Evolutionary conservation across 2,329 filamentous ascomycete species (phyloP), one percentile per base, ranked within the genome.

Genomic region (Epichloe elymi): DNA sequence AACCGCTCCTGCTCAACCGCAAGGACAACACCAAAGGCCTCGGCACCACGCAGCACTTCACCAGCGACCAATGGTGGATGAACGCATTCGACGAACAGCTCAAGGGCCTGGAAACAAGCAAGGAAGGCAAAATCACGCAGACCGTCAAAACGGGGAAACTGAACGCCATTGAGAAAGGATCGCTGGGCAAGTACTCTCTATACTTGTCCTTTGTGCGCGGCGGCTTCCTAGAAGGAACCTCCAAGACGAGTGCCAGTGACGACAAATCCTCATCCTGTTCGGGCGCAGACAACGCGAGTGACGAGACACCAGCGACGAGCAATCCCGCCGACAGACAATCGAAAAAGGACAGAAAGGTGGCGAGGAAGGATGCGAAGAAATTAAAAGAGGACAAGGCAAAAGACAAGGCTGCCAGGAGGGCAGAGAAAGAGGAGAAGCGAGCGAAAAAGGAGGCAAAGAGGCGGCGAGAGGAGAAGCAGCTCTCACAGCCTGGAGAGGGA

Each of bases 1-100:
- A 86, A 59, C 91, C 91, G 5, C 77, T 97, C 30, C 80, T 95
- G 38, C 78, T 95, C 51, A 82, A 85, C 53, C 84, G 86, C 60
- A 95, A 95, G 68, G 77, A 83, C 59, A 86, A 95, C 66, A 85
- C 78, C 30, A 75, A 86, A 49, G 91, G 91, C 23, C 73, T 97
- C 5, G 91, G 91, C 50, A 82, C 86, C 63, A 88, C 87, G 65
- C 73, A 75, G 52, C 77, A 81, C 55, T 75, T 75, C 55, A 79
- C 76, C 20, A 79, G 75, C 59, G 91, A 96, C 63, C 89, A 95
- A 65, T 98, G 93, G 93, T 98, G 93, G 93, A 76, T 95, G 68
- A 85, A 88, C 53, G 93, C 93, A 11, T 96, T 95, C 59, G 91
- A 97, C 67, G 83, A 89, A 64, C 89, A 90, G 51, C 72, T 96